phyloP scores from a whole-genome alignment of 1,139 yeast genomes.

The Taphrina deformans region DNA sequence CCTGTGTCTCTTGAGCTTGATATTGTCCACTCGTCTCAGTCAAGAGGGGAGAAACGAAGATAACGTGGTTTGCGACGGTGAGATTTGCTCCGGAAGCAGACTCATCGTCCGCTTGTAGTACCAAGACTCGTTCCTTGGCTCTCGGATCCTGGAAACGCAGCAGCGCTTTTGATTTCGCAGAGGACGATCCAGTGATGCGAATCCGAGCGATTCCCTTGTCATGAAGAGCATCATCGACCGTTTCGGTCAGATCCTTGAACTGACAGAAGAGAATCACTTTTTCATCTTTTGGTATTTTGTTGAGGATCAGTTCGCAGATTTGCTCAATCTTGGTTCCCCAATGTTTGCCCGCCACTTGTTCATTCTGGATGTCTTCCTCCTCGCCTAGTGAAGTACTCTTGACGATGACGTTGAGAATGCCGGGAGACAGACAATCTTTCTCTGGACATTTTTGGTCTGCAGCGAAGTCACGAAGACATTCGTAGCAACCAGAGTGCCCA shows the following conservation, averaged over 20 bases:
- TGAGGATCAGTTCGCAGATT: conserved; percentile 16
- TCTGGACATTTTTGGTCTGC: conserved; percentile 13
- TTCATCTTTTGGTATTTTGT: conserved; percentile 30
- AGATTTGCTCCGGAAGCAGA: conserved; percentile 36
- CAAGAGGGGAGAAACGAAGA: conserved; percentile 34
- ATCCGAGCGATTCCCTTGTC: conserved; percentile 21
- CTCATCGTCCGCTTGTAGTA: conserved; percentile 35
- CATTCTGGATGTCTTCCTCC: conserved; percentile 16
- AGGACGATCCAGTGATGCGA: conserved; percentile 23
- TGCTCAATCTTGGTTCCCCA: conserved; percentile 34
- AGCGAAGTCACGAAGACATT: conserved; percentile 20
- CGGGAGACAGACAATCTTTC: conserved; percentile 14
- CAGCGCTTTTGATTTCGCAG: conserved; percentile 11
- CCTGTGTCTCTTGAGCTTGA: conserved; percentile 34
- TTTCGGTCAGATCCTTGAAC: conserved; percentile 31
- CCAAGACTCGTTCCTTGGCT: conserved; percentile 21
- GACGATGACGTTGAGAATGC: conserved; percentile 17
- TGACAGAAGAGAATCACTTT: conserved; percentile 33
- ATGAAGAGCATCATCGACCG: conserved; percentile 20
- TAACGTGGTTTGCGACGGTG: conserved; percentile 36
- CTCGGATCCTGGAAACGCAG: conserved; percentile 27
- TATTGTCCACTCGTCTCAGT: conserved; percentile 21
- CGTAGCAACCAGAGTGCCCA: conserved; percentile 34
- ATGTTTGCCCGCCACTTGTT: not conserved
- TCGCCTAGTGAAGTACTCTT: conserved; percentile 12